These are phyloP conservation scores for Calonectria hawksworthii DNA, from an alignment of 2,329 filamentous ascomycete genomes.

Conservation along the genomic window DNA sequence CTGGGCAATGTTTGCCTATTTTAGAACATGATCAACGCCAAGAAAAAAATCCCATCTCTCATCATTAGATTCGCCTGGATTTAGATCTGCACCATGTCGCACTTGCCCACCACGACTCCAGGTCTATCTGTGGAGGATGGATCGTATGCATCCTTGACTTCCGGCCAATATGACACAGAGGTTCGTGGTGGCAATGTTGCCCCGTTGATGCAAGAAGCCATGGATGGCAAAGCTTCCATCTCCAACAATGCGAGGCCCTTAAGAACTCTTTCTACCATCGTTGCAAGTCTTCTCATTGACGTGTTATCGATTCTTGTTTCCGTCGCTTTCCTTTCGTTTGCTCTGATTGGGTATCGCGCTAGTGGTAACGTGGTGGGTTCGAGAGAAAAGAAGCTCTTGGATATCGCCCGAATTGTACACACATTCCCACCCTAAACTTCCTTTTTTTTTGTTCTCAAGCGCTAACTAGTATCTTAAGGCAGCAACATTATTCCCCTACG, in stretches of 20 bases:
- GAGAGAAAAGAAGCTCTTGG: not conserved
- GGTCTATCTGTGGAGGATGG: not conserved
- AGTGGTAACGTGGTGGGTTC: not conserved
- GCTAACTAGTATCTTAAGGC: not conserved
- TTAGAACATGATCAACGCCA: not conserved
- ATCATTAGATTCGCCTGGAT: not conserved
- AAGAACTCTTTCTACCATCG: not conserved
- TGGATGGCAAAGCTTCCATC: not conserved
- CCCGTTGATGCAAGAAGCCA: not conserved
- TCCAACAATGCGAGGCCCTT: not conserved
- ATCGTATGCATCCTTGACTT: not conserved
- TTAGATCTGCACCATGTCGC: not conserved
- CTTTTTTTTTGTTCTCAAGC: not conserved
- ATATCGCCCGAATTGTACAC: not conserved
- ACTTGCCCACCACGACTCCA: not conserved
- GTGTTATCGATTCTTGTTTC: not conserved
- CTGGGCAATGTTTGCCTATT: too few species aligned
- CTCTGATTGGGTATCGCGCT: not conserved
- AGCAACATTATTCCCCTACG: not conserved
- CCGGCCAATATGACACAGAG: not conserved
- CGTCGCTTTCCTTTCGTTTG: not conserved
- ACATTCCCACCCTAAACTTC: not conserved
- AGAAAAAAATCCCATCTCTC: not conserved
- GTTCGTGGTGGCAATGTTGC: not conserved
- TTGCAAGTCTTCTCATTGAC: not conserved